Evolutionary conservation across 2,329 filamentous ascomycete species (phyloP), one percentile per base, ranked within the genome.

Genomic region (Colletotrichum aenigma): DNA sequence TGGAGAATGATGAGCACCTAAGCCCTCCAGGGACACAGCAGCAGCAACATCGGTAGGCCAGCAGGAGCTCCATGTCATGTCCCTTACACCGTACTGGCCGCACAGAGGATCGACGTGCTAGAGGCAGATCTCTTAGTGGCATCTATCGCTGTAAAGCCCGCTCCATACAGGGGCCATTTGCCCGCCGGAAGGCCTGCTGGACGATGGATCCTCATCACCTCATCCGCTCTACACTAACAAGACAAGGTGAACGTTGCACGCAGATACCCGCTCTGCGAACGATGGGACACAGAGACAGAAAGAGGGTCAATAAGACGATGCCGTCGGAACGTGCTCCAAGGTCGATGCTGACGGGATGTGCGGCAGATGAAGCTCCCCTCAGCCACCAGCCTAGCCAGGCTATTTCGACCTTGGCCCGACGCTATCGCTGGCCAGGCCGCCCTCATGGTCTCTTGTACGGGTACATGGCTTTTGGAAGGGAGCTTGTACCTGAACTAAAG

Each of bases 111-210:
- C 74, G 66, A 62, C 65, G 48, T 70, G 60, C 74, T 62, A 70
- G 55, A 70, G 21, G 70, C 36, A 76, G 71, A 76, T 76, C 74
- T 24, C 32, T n/a, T 74, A 70, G 74, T 52, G 70, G 70, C 70
- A 70, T 66, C 55, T 52, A 21, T 38, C 26, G 55, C 65, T 66
- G 30, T 36, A 30, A 34, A 24, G 18, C n/a, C 16, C 10, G 21
- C 9, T 55, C 16, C 24, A 18, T 28, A 70, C 55, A 32, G 38
- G 66, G 28, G 32, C 13, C 21, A 58, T 21, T 36, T 30, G 18
- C 32, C 58, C 58, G 12, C 28, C 32, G 32, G 30, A n/a, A 36
- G 28, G 58, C 58, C 12, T 62, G 26, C 28, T 52, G 6, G 10
- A 52, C n/a, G 43, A 52, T 52, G 43, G 43, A 13, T n/a, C n/a